A percentile compares a stretch with the other conserved stretches of the same genome.
Evolutionary conservation across 2,329 filamentous ascomycete genomes (phyloP).

Genomic region (Dactylellina sp.): DNA sequence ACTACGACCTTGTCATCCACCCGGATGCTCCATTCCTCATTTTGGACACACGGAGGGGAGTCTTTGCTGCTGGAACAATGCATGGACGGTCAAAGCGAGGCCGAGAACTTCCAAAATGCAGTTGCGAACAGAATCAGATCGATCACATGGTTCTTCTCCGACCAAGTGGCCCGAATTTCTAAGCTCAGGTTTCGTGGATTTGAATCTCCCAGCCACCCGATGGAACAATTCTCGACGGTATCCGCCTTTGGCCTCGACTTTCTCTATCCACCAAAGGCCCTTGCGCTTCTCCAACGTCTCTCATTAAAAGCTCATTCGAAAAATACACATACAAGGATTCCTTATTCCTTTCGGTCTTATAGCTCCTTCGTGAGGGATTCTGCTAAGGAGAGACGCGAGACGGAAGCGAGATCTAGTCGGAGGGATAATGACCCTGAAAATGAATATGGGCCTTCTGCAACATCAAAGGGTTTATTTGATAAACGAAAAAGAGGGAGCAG

Average conservation of each 20-base stretch:
- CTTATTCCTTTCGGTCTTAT: conserved; percentile 61
- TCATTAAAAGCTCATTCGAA: conserved; percentile 25
- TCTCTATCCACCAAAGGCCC: conserved; percentile 64
- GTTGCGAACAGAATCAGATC: conserved; percentile 23
- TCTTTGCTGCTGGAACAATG: conserved; percentile 61
- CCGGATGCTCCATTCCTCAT: conserved; percentile 69
- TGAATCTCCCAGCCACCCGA: neutral
- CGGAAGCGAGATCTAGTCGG: conserved; percentile 36
- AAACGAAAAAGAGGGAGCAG: conserved; percentile 19
- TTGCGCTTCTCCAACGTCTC: conserved; percentile 62
- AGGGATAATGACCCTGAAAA: conserved; percentile 31
- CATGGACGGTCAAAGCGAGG: conserved; percentile 4
- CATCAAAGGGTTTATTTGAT: conserved; percentile 32
- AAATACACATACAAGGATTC: conserved; percentile 31
- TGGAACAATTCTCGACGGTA: conserved; percentile 16
- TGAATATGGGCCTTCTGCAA: conserved; percentile 39
- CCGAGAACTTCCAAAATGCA: conserved; percentile 61
- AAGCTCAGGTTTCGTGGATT: conserved; percentile 43
- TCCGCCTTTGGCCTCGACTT: conserved; percentile 62
- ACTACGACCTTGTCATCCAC: conserved; percentile 61
- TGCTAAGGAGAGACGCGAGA: conserved; percentile 33
- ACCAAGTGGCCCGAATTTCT: conserved; percentile 23
- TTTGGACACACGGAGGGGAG: conserved; percentile 70
- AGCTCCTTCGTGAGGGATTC: conserved; percentile 60
- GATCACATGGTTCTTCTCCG: conserved; percentile 36